A percentile compares a stretch with the other conserved stretches of the same genome.
phyloP scores from a whole-genome alignment of 306 rosid genomes.

The Potentilla sterilis region DNA sequence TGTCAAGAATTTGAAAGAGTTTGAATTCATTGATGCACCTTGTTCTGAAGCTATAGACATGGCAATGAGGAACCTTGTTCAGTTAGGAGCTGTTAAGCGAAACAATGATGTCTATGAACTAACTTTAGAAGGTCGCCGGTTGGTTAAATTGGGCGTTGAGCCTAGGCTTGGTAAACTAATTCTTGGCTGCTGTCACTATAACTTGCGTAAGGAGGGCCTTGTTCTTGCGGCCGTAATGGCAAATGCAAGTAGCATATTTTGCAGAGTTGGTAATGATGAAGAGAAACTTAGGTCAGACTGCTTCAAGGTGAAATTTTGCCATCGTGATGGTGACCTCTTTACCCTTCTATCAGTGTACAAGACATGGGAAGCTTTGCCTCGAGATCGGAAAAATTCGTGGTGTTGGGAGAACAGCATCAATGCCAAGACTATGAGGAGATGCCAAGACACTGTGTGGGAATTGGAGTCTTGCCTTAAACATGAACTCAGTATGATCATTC shows the following conservation, averaged over 20 bases:
- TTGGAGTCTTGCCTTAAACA: conserved; percentile 67
- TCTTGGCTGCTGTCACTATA: conserved; percentile 51
- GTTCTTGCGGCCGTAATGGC: conserved; percentile 91
- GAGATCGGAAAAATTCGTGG: conserved; percentile 60
- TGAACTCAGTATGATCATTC: conserved; percentile 51
- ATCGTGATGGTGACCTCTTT: conserved; percentile 84
- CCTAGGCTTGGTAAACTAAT: conserved; percentile 95
- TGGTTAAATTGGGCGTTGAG: conserved; percentile 87
- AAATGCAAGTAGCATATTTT: conserved; percentile 81
- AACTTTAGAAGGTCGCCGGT: conserved; percentile 59
- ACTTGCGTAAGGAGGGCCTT: conserved; percentile 74
- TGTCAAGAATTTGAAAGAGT: conserved; percentile 61
- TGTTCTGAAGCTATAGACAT: conserved; percentile 72
- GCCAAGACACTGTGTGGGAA: conserved; percentile 73
- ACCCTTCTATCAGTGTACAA: conserved; percentile 87
- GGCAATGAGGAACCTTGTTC: conserved; percentile 79
- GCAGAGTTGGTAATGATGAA: conserved; percentile 77
- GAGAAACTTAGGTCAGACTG: conserved; percentile 80
- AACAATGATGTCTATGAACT: conserved; percentile 42
- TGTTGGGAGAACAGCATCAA: conserved; percentile 96
- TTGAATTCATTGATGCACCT: conserved; percentile 92
- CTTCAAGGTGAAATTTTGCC: conserved; percentile 87
- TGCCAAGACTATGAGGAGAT: conserved; percentile 90
- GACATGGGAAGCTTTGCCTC: conserved; percentile 67
- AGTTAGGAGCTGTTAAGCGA: conserved; percentile 58